Conservation (phyloP, 2,329 filamentous ascomycete species). For the Rhynchosporium graminicola region DNA sequence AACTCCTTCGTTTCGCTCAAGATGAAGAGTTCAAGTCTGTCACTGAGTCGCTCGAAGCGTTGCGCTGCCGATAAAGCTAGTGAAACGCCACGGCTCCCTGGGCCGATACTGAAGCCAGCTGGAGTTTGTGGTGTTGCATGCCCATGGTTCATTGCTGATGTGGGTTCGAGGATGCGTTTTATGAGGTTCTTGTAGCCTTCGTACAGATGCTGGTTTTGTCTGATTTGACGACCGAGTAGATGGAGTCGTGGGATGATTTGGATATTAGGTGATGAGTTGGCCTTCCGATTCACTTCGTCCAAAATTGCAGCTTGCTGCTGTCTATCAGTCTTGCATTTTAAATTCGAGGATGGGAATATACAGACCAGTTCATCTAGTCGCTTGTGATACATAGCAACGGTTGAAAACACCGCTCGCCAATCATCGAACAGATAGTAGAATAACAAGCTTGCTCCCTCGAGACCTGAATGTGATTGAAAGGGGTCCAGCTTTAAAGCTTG, state of each 20-base stretch:
- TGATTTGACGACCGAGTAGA: slow-evolving; percentile 60
- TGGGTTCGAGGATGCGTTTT: slow-evolving; percentile 51
- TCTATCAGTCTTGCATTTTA: slow-evolving; percentile 1
- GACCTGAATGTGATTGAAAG: slow-evolving; percentile 37
- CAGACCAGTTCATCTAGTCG: slow-evolving; percentile 53
- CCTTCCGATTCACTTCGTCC: slow-evolving; percentile 33
- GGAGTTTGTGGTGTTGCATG: slow-evolving; percentile 1
- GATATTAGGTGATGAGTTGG: slow-evolving; percentile 43
- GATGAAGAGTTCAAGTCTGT: slow-evolving; percentile 61
- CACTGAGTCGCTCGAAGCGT: slow-evolving; percentile 59
- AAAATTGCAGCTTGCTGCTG: slow-evolving; percentile 34
- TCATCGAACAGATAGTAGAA: slow-evolving; percentile 71
- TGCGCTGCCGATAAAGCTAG: slow-evolving; percentile 51
- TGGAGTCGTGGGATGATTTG: slow-evolving; percentile 60
- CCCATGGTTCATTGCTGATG: slow-evolving; percentile 15
- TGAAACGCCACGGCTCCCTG: slow-evolving; percentile 32
- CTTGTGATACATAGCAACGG: slow-evolving; percentile 50
- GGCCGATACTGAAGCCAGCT: slow-evolving; percentile 3
- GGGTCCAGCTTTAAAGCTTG: slow-evolving; percentile 36
- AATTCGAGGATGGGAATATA: slow-evolving; percentile 1
- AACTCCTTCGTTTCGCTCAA: slow-evolving; percentile 63
- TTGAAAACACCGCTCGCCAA: slow-evolving; percentile 59
- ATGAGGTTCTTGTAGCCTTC: slow-evolving; percentile 61
- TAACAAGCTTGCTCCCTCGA: slow-evolving; percentile 58
- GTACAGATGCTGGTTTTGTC: slow-evolving; percentile 61